Evolutionary conservation across 805 yeast genomes (phyloP), one percentile per base, ranked within the genome.

Genomic region (Scheffersomyces ergatensis): DNA sequence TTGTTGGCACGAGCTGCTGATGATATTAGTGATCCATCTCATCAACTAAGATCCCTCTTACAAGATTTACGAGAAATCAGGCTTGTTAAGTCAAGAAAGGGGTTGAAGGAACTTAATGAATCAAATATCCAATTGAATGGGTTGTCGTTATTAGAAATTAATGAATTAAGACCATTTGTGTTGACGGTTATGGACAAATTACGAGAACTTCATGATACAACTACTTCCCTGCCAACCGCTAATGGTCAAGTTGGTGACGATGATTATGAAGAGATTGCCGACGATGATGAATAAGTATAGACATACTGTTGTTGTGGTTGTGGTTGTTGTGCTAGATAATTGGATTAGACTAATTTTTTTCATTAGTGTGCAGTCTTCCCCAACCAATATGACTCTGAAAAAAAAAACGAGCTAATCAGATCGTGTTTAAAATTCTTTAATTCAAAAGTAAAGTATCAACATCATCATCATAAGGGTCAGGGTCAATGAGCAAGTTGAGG

Each of bases 11-110:
- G 70, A 33, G 96, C 96, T 2, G 51, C 83, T 0, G 96, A 90
- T 50, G 98, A 93, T 59, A 67, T 89, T 39, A 65, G 70, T 12
- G 92, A 85, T 45, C 83, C 89, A 0, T 74, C 85, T 0, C 86
- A 85, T 52, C 82, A 76, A 42, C 62, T 92, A 19, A 67, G 93
- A 36, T 76, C 86, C 2, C 59, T 81, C 13, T 66, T 92, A 3
- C 95, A 89, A 53, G 97, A 92, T 53, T 67, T 93, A 39, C 72
- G 93, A 31, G 98, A 93, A 63, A 72, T 89, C 5, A 70, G 99
- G 33, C 77, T 81, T 49, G 77, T 85, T 23, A 93, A 93, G 56
- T 82, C 89, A 2, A 73, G 93, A 38, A 80, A 81, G 42, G 98
- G 98, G 54, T 65, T 92, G 34, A 67, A 72, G 36, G 83, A 82